Conservation (phyloP, 1,284 basidiomycete genomes). For the Microbotryum silenes-acaulis region DNA sequence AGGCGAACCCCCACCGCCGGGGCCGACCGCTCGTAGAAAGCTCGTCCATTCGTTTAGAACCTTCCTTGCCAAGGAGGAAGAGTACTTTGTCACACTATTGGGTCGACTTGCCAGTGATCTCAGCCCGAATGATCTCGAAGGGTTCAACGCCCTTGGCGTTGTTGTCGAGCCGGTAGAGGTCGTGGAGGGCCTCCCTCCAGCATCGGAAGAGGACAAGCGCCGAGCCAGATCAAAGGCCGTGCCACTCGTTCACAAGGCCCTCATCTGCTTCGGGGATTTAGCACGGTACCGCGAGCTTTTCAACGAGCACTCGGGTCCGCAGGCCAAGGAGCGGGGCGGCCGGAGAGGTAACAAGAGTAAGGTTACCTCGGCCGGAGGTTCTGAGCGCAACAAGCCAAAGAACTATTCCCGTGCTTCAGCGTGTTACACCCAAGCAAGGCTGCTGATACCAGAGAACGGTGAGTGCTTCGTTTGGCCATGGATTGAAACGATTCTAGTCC, state of each 20-base stretch:
- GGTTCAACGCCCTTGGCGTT: conserved; percentile 53
- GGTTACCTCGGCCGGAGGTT: neutral
- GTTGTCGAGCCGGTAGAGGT: conserved; percentile 51
- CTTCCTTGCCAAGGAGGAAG: conserved; percentile 76
- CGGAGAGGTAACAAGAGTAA: conserved; percentile 26
- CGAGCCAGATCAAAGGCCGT: conserved; percentile 36
- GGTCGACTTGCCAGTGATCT: conserved; percentile 63
- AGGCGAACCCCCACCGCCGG: conserved; percentile 39
- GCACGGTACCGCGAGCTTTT: conserved; percentile 88
- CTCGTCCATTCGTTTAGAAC: conserved; percentile 76
- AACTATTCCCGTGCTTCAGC: conserved; percentile 67
- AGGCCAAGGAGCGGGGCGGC: conserved; percentile 32
- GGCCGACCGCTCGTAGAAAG: conserved; percentile 55
- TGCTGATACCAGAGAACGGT: conserved; percentile 64
- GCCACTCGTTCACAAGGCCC: conserved; percentile 66
- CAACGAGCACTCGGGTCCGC: conserved; percentile 49
- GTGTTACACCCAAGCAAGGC: conserved; percentile 75
- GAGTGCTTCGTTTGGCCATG: conserved; percentile 13
- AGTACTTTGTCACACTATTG: conserved; percentile 74
- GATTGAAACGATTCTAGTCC: neutral
- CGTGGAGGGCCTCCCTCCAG: conserved; percentile 34
- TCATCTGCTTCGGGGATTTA: conserved; percentile 89
- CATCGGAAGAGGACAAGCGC: conserved; percentile 22
- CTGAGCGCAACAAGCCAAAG: conserved; percentile 12
- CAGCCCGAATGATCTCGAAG: conserved; percentile 46